Percentiles rank a stretch among this genome's conserved stretches.
Conservation (phyloP, 139 green algal species). For the Bryopsis sp. region DNA sequence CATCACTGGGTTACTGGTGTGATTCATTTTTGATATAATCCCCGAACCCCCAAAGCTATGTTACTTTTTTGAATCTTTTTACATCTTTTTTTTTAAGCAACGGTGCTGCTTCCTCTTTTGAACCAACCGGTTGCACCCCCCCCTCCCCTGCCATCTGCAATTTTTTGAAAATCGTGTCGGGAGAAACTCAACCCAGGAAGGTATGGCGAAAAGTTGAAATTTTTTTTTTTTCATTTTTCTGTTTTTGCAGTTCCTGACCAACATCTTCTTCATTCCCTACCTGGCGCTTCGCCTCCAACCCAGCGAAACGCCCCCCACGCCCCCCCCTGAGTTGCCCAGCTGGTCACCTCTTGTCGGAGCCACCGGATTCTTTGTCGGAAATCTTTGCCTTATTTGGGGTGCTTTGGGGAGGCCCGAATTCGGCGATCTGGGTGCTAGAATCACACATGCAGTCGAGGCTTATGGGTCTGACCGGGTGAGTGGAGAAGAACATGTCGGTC, state of each 20-base stretch:
- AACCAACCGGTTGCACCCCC: too few relatives aligned
- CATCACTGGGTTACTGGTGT: too few relatives aligned
- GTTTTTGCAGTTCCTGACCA: conserved; percentile 62
- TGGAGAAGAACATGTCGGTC: background rate
- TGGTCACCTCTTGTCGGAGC: conserved; percentile 4
- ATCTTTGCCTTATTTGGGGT: conserved; percentile 57
- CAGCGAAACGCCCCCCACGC: background rate
- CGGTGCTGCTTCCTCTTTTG: too few relatives aligned
- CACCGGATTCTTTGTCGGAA: conserved; percentile 29
- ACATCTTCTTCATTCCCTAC: conserved; percentile 72
- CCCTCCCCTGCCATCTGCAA: too few relatives aligned
- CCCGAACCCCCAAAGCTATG: too few relatives aligned
- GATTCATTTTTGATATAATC: too few relatives aligned
- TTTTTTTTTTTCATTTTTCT: background rate
- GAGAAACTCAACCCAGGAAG: background rate
- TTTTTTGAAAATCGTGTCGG: background rate
- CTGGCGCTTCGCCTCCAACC: conserved; percentile 50
- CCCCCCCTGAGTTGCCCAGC: background rate
- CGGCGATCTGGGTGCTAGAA: conserved; percentile 40
- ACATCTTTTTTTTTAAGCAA: too few relatives aligned
- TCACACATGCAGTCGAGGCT: conserved; percentile 31
- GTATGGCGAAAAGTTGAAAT: too few relatives aligned
- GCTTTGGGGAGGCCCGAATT: conserved; percentile 52
- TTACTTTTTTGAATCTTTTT: too few relatives aligned
- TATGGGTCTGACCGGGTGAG: background rate